These are phyloP conservation scores for Sugiyamaella valdiviana DNA, from an alignment of 805 yeast species.

Conservation along the genomic window DNA sequence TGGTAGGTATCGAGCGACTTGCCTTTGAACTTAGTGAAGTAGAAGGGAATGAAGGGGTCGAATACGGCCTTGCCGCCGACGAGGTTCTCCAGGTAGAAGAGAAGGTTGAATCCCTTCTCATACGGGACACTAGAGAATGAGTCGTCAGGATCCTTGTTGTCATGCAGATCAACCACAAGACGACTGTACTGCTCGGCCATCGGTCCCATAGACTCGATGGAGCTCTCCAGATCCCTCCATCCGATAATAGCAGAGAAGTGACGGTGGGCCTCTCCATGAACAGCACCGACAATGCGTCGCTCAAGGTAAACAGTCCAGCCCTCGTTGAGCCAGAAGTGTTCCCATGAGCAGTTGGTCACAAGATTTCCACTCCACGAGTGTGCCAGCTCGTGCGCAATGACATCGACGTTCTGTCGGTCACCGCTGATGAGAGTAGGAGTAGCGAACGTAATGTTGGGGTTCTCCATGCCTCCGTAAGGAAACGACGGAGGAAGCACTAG, in stretches of 20 bases:
- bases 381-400: constrained; percentile 87
- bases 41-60: constrained; percentile 74
- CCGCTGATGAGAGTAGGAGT: constrained; percentile 84
- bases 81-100: constrained; percentile 63
- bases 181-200: constrained; percentile 43
- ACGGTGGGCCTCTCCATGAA: constrained; percentile 74
- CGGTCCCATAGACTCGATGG: constrained; percentile 60
- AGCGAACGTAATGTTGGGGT: constrained; percentile 84
- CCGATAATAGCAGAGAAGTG: constrained; percentile 83
- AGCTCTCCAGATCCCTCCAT: constrained; percentile 71
- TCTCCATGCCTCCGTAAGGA: constrained; percentile 95
- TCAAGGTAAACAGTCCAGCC: constrained; percentile 95
- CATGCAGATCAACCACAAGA: constrained; percentile 65
- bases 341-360: constrained; percentile 88
- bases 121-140: constrained; percentile 84
- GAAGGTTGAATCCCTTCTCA: constrained; percentile 80
- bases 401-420: constrained; percentile 80
- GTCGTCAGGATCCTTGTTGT: constrained; percentile 77
- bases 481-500: constrained; percentile 68
- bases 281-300: constrained; percentile 67
- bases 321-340: constrained; percentile 90
- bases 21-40: constrained; percentile 64
- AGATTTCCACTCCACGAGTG: constrained; percentile 92
- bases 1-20: constrained; percentile 74
- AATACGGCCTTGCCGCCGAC: constrained; percentile 61